Evolutionary conservation across 108 stramenopile species (phyloP).

Genomic region (Pseudonitzschia multistriata): DNA sequence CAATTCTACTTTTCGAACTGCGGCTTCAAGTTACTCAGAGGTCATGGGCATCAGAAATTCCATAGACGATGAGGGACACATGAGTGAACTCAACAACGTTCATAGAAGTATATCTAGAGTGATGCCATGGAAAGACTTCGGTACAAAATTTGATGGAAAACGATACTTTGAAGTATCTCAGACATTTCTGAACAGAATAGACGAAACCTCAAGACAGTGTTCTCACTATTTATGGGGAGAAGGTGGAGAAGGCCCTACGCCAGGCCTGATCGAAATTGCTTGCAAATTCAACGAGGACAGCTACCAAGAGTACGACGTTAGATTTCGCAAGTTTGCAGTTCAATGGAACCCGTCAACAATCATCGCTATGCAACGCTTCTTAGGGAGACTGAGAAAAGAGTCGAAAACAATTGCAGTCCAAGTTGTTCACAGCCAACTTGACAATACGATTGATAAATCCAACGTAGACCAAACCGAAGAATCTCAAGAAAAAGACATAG

Average conservation of each 20-base stretch:
- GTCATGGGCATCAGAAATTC: slow-evolving; percentile 9
- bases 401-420: slow-evolving; percentile 25
- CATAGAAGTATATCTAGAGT: background rate
- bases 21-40: slow-evolving; percentile 32
- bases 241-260: slow-evolving; percentile 6
- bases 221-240: slow-evolving; percentile 5
- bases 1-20: slow-evolving; percentile 57
- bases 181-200: slow-evolving; percentile 8
- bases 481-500: background rate
- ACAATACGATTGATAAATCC: slow-evolving; percentile 8
- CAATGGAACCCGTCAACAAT: slow-evolving; percentile 83
- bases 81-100: background rate
- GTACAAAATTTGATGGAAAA: background rate
- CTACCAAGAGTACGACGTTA: slow-evolving; percentile 16
- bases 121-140: slow-evolving; percentile 16
- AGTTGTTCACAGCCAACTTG: slow-evolving; percentile 20
- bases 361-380: slow-evolving; percentile 71
- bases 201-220: slow-evolving; percentile 13
- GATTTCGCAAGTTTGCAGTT: slow-evolving; percentile 23
- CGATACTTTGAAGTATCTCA: slow-evolving; percentile 11
- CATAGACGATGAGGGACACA: background rate
- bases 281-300: background rate
- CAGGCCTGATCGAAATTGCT: slow-evolving; percentile 17
- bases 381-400: slow-evolving; percentile 61
- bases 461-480: background rate